Evolutionary conservation across 768 basidiomycete species (phyloP), one percentile per base, ranked within the genome.

Genomic region (Hypholoma sublateritium): DNA sequence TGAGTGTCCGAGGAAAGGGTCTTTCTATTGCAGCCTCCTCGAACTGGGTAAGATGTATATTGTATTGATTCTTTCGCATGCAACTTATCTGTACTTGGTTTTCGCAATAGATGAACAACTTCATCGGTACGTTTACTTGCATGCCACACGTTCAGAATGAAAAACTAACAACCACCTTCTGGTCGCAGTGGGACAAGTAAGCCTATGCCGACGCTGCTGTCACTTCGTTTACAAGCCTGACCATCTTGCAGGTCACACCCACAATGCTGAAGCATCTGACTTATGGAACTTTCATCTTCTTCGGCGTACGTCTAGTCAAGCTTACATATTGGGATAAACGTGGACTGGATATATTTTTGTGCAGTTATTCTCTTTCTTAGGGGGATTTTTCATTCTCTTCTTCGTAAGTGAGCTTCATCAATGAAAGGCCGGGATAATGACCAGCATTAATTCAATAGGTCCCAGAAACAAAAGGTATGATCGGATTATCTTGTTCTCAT

Each of bases 201-300:
- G 61, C 35, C 19, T 50, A 17, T 24, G n/a, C 7, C 1, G 21
- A 39, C 44, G 39, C 17, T 41, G 39, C 17, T 41, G 17, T 6
- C 16, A 35, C n/a, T 16, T 28, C 2, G 41, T 24, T 34, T 4
- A 17, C 4, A 19, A 36, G 14, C 16, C 45, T 36, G 22, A 17
- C 17, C 25, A 19, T 39, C 21, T 19, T 14, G 5, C 55, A 78
- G 71, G 80, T 89, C 11, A 92, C 89, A 5, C 89, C 89, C 2
- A 78, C 84, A 1, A 90, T 90, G 88, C 70, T 87, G 56, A 62
- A 71, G n/a, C 75, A 86, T 50, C 74, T 89, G 35, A 72, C 79
- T 19, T 90, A 82, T 66, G 87, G 86, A 11, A 90, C 89, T 1
- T 91, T 91, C 65, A 77, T 92, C 42, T 87, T 90, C 74, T 91